A percentile compares a stretch with the other conserved stretches of the same genome.
These are phyloP conservation scores for Dianthus caryophyllus DNA, from an alignment of 148 eudicot genomes.

Conservation along the genomic window DNA sequence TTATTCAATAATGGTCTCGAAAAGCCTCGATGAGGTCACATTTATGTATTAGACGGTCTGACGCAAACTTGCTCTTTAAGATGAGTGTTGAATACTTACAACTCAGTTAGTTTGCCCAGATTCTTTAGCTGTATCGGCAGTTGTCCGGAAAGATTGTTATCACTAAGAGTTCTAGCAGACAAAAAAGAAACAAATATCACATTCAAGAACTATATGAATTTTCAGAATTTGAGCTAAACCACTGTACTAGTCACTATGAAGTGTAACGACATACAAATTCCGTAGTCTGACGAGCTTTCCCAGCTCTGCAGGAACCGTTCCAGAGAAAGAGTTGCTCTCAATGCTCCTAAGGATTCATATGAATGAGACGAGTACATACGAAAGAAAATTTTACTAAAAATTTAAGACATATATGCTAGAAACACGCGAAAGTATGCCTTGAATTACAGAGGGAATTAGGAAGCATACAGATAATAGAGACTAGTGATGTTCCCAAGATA, in stretches of 20 bases:
- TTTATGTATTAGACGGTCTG: too few species aligned
- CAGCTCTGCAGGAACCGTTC: slow-evolving; percentile 40
- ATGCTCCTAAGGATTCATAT: slow-evolving; percentile 25
- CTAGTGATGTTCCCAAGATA: slow-evolving; percentile 31
- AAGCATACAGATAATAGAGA: slow-evolving; percentile 28
- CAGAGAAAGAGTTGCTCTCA: slow-evolving; percentile 37
- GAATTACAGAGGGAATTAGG: not conserved
- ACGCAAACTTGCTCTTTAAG: not conserved
- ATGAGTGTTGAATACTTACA: slow-evolving; percentile 38
- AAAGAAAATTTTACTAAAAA: not conserved
- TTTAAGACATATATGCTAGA: not conserved
- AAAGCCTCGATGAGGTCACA: too few species aligned
- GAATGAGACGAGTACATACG: not conserved
- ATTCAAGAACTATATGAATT: too few species aligned
- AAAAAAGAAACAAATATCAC: not conserved
- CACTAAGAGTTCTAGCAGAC: slow-evolving; percentile 39
- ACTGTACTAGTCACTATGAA: not conserved
- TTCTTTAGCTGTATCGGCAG: slow-evolving; percentile 41
- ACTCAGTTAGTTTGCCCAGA: slow-evolving; percentile 37
- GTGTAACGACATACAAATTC: slow-evolving; percentile 23
- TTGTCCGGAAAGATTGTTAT: slow-evolving; percentile 47
- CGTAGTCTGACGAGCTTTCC: slow-evolving; percentile 29
- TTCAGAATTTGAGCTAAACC: too few species aligned
- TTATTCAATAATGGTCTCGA: too few species aligned
- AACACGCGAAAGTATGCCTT: not conserved